phyloP scores from a whole-genome alignment of 176 grass and related monocot genomes.

The Musa acuminata region DNA sequence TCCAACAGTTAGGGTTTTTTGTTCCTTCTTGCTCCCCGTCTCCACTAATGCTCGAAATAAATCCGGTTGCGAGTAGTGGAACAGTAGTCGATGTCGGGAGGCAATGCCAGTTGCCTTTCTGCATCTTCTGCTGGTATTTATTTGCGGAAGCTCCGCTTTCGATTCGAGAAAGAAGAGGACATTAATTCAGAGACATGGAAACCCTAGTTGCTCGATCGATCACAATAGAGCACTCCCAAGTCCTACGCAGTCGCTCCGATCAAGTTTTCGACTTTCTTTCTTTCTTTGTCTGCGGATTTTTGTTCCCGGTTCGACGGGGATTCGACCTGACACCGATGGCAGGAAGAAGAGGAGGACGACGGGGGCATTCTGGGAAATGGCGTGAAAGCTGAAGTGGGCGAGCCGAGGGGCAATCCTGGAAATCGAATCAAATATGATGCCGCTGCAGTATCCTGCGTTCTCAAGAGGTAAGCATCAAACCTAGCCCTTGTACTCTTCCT shows the following conservation, averaged over 20 bases:
- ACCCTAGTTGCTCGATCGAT: constrained; percentile 5
- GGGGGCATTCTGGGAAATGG: constrained; percentile 10
- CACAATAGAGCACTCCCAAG: neutral
- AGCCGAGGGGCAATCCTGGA: neutral
- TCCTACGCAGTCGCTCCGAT: neutral
- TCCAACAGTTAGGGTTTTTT: constrained; percentile 8
- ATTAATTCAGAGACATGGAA: neutral
- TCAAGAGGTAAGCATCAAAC: neutral
- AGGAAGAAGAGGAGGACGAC: constrained; percentile 6
- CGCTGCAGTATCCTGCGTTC: neutral
- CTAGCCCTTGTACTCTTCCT: neutral
- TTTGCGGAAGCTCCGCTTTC: neutral
- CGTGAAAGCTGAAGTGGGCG: neutral
- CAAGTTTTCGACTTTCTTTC: neutral
- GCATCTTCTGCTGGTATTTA: neutral
- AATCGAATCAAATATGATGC: neutral
- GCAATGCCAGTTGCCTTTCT: neutral
- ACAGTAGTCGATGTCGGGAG: neutral
- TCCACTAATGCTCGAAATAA: neutral
- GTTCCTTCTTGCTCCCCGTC: neutral
- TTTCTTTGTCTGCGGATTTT: neutral
- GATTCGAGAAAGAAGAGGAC: neutral
- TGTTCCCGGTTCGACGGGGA: neutral
- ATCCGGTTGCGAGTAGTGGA: neutral
- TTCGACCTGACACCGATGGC: neutral